Evolutionary conservation across 306 rosid species (phyloP).

Genomic region (Medicago lupulina): DNA sequence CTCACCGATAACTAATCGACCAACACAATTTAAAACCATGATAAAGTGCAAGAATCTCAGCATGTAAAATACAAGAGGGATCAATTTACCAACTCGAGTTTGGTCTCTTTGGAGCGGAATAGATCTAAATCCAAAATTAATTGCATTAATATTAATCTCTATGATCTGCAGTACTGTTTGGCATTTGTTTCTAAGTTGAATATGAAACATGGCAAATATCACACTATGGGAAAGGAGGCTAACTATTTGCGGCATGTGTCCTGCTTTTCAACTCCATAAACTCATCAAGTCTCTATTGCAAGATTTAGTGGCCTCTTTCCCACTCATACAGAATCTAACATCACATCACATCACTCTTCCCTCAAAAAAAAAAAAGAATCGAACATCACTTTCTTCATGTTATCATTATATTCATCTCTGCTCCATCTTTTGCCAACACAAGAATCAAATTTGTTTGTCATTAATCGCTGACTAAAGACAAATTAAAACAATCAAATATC

Average conservation of each 20-base stretch:
- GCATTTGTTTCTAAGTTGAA: background rate
- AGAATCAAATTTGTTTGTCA: constrained; percentile 47
- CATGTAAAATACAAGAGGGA: too few species aligned
- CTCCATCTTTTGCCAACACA: constrained; percentile 61
- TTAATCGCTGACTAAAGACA: too few species aligned
- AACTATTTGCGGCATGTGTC: background rate
- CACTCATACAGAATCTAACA: constrained; percentile 47
- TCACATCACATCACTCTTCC: too few species aligned
- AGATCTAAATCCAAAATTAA: too few species aligned
- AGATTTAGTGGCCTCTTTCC: constrained; percentile 38
- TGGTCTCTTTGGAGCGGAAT: too few species aligned
- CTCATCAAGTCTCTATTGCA: constrained; percentile 19
- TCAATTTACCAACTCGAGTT: too few species aligned
- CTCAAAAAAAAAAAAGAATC: too few species aligned
- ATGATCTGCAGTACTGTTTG: background rate
- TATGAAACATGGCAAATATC: background rate
- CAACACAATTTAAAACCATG: too few species aligned
- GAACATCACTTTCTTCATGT: constrained; percentile 44
- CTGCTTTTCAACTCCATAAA: constrained; percentile 12
- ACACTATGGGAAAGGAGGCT: background rate
- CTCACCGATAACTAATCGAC: too few species aligned
- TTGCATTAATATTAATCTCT: background rate
- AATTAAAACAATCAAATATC: too few species aligned
- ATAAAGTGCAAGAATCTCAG: too few species aligned
- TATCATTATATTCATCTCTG: constrained; percentile 49